Evolutionary conservation across 176 grass and related monocot genomes (phyloP).

Genomic region (Cenchrus fungigraminus): DNA sequence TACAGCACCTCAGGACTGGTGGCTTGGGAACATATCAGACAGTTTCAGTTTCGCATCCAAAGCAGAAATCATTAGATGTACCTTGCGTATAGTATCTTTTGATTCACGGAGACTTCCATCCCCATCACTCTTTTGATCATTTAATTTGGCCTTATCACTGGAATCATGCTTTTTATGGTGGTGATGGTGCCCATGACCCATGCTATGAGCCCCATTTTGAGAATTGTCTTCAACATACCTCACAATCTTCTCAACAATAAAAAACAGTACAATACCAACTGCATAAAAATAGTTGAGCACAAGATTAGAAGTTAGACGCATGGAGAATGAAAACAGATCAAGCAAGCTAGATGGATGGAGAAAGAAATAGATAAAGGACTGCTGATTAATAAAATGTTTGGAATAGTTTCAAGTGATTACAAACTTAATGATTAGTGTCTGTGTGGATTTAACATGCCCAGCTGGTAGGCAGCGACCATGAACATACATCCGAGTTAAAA

Average conservation of each 20-base stretch:
- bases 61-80: conserved; percentile 35
- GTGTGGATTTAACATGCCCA: neutral
- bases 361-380: neutral
- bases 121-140: conserved; percentile 31
- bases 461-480: neutral
- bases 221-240: conserved; percentile 94
- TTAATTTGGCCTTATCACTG: conserved; percentile 45
- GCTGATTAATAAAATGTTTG: neutral
- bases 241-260: conserved; percentile 95
- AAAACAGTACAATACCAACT: conserved; percentile 98
- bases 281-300: conserved; percentile 41
- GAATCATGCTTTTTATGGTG: conserved; percentile 62
- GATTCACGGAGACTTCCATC: neutral
- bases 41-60: conserved; percentile 17
- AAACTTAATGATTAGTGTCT: neutral
- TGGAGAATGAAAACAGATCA: conserved; percentile 2
- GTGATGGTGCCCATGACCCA: conserved; percentile 79
- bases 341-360: neutral
- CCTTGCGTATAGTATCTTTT: conserved; percentile 67
- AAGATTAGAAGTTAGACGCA: conserved; percentile 12
- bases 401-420: conserved; percentile 5
- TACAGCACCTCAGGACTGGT: neutral
- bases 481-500: conserved; percentile 16
- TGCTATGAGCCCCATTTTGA: conserved; percentile 36
- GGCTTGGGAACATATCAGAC: conserved; percentile 1